phyloP scores from a whole-genome alignment of 345 rosid species.

The Orychophragmus violaceus region DNA sequence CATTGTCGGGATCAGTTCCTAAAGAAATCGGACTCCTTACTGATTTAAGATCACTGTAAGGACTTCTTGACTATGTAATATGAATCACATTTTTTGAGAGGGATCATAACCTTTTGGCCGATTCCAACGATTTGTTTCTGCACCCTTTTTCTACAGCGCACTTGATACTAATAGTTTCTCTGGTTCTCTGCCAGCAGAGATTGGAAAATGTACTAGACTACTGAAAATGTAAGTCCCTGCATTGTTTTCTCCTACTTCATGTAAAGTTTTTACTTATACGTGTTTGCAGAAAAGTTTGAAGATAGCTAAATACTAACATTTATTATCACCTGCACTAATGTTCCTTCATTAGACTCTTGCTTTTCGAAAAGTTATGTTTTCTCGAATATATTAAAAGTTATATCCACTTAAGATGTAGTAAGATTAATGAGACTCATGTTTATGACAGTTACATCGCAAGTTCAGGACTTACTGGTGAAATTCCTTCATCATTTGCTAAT shows the following conservation, averaged over 20 bases:
- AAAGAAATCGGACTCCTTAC: too few relatives aligned
- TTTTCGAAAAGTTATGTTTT: background rate
- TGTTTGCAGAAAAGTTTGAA: background rate
- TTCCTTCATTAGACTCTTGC: background rate
- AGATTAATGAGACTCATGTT: background rate
- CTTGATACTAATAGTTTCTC: slow-evolving; percentile 27
- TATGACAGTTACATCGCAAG: slow-evolving; percentile 42
- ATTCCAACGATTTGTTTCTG: too few relatives aligned
- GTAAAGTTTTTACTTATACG: too few relatives aligned
- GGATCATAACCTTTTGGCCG: background rate
- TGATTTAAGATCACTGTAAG: too few relatives aligned
- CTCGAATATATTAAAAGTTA: background rate
- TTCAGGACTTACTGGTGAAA: slow-evolving; percentile 45
- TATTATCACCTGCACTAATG: too few relatives aligned
- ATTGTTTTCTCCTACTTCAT: too few relatives aligned
- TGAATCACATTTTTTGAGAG: background rate
- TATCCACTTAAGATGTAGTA: background rate
- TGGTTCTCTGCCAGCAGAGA: slow-evolving; percentile 26
- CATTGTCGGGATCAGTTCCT: too few relatives aligned
- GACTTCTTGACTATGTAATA: background rate
- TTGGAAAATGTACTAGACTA: slow-evolving; percentile 20
- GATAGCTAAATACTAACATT: background rate
- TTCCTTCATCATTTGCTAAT: slow-evolving; percentile 48
- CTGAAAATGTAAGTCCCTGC: slow-evolving; percentile 20
- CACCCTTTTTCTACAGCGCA: background rate